phyloP scores from a whole-genome alignment of 2,329 filamentous ascomycete species.

The Aspergillus tubingensis region DNA sequence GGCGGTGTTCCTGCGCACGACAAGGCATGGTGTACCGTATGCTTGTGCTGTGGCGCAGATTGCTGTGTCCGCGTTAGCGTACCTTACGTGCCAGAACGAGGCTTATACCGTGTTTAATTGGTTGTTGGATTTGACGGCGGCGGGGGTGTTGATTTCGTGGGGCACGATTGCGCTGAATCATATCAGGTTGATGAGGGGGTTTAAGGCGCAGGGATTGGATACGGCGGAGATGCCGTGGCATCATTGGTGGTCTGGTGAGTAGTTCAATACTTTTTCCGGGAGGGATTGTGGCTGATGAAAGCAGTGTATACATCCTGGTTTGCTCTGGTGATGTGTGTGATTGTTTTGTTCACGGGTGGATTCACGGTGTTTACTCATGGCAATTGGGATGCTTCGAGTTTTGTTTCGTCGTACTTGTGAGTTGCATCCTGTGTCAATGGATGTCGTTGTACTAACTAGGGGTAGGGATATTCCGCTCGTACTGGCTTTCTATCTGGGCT shows the following conservation, averaged over 20 bases:
- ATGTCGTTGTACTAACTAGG: neutral
- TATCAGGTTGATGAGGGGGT: constrained; percentile 57
- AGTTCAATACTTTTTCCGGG: neutral
- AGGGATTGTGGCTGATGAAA: neutral
- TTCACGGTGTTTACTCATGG: constrained; percentile 64
- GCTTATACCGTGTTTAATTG: constrained; percentile 67
- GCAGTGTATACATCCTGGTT: constrained; percentile 62
- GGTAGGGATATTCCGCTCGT: constrained; percentile 63
- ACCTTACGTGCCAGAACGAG: constrained; percentile 47
- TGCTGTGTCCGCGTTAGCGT: constrained; percentile 47
- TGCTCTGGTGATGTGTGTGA: constrained; percentile 60
- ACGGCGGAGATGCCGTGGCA: constrained; percentile 59
- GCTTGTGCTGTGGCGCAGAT: constrained; percentile 46
- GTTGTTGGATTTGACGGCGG: constrained; percentile 63
- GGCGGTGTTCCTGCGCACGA: constrained; percentile 46
- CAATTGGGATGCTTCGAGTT: constrained; percentile 59
- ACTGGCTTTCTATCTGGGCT: constrained; percentile 58
- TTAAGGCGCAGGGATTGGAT: constrained; percentile 58
- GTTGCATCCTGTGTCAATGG: constrained; percentile 30
- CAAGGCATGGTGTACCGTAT: constrained; percentile 46
- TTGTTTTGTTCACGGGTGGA: constrained; percentile 70
- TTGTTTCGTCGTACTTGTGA: constrained; percentile 66
- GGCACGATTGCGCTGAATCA: constrained; percentile 62
- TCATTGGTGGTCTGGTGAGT: constrained; percentile 63
- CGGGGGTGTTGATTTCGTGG: constrained; percentile 66